Base-by-base conservation (phyloP, 257 asterid species). In the Plantago elongata region DNA sequence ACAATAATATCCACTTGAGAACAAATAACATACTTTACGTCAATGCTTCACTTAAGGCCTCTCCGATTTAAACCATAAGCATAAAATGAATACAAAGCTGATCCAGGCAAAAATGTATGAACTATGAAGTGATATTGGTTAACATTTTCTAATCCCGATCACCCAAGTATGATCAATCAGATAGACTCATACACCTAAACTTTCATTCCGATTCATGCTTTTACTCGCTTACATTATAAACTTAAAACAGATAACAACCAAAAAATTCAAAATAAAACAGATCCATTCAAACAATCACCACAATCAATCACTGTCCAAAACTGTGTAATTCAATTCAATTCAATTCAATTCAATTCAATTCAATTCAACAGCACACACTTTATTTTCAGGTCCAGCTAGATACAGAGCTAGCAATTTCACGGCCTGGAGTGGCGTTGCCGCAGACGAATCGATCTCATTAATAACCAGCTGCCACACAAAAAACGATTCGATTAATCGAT, bases 351-450 rank as follows among this genome's bases (percentile, higher is more conserved):
- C n/a, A n/a, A n/a, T n/a, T n/a, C n/a, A n/a, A n/a, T n/a, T n/a
- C n/a, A n/a, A n/a, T n/a, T 46, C 11, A 29, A 34, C 40, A 16
- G 10, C 34, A 9, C 13, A 61, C 66, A 88, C 99, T 96, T 87
- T 89, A 69, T 85, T 81, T 15, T 74, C 80, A 62, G 94, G 88
- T 74, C 73, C 66, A 38, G 88, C 77, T 62, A 86, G 91, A 74
- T 89, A 92, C 67, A 80, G 13, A 61, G 99, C 97, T 2, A 89
- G 85, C 81, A 92, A 74, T 75, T 92, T 92, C 66, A 89, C 96
- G 45, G 99, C 99, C 80, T 92, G 99, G 68, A 86, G 97, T 49
- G 97, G 94, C 67, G 97, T 92, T 13, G 99, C 83, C 11, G 99
- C 96, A 17, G 99, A 87, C 22, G 86, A 78, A 71, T 89, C 94